Base-by-base conservation (phyloP, 495 filamentous ascomycete genomes). In the Neurospora sp. region DNA sequence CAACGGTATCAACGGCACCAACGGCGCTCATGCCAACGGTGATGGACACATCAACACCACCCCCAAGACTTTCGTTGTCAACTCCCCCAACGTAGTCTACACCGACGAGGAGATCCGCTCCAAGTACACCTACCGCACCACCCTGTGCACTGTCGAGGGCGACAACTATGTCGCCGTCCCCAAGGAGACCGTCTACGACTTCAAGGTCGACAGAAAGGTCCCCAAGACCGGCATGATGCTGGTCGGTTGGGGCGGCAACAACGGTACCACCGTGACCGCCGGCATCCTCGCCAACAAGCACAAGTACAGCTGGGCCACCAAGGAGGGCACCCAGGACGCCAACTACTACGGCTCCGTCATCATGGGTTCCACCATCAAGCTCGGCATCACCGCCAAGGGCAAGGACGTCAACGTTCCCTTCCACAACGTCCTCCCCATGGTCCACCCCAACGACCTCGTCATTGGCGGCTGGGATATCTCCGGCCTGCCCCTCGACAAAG, bases 401-500 rank as follows among this genome's bases (percentile, higher is more conserved):
- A 88, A 93, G 83, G 96, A 99, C 78, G 89, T 99, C 85, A 97
- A 98, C 84, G 91, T 99, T 77, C 96, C 96, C 68, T 96, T 98
- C 88, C 93, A 93, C 79, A 88, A 96, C 79, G 86, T 98, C 75
- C 87, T 99, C 72, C 96, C 96, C 69, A 98, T 99, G 94, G 93
- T 93, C 74, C 95, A 98, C 83, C 96, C 96, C 74, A 97, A 99
- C 82, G 94, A 99, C 80, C 88, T 99, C 42, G 90, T 93, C 80
- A 88, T 99, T 82, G 95, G 96, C 78, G 96, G 96, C 74, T 99
- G 96, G 96, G 96, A 99, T 77, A 98, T 99, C 82, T 97, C 91
- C 83, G 83, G 86, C 78, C 84, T 97, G 89, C 91, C 95, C 81
- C 86, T 99, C 48, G 93, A 94, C 70, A 87, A 92, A 38, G 90